Conservation (phyloP, 805 yeast genomes). For the Teunomyces cretensis region DNA sequence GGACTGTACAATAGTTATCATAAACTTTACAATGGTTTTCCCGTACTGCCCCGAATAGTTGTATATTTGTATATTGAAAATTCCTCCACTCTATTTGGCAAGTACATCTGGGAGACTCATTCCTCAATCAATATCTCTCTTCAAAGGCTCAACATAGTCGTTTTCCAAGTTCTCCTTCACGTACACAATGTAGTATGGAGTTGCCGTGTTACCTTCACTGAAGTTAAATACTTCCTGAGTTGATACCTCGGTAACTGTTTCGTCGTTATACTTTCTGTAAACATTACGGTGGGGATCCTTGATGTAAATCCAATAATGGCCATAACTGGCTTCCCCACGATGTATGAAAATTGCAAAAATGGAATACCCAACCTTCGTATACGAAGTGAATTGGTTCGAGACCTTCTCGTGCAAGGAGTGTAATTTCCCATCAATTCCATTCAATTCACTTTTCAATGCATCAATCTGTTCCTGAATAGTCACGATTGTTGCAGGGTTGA, state of each 20-base stretch:
- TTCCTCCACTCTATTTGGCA: no score
- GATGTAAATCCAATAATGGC: slow-evolving; percentile 96
- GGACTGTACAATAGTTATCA: no score
- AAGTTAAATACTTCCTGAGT: slow-evolving; percentile 66
- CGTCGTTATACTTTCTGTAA: slow-evolving; percentile 93
- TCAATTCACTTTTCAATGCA: slow-evolving; percentile 47
- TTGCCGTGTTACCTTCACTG: slow-evolving; percentile 72
- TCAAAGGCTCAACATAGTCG: slow-evolving; percentile 63
- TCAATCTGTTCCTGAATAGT: slow-evolving; percentile 48
- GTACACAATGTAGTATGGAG: slow-evolving; percentile 90
- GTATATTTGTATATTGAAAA: no score
- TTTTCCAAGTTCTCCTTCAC: slow-evolving; percentile 60
- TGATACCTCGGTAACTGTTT: slow-evolving; percentile 80
- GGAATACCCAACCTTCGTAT: slow-evolving; percentile 69
- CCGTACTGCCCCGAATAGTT: no score
- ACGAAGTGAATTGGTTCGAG: slow-evolving; percentile 58
- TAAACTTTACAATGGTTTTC: no score
- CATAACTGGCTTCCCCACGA: slow-evolving; percentile 93
- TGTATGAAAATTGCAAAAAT: slow-evolving; percentile 92
- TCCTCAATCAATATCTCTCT: slow-evolving; percentile 39
- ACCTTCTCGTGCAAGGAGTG: slow-evolving; percentile 48
- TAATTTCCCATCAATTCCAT: slow-evolving; percentile 41
- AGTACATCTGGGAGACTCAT: no score
- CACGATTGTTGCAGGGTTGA: slow-evolving; percentile 48
- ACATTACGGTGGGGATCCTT: slow-evolving; percentile 65